Conservation (phyloP, 1,284 basidiomycete genomes). For the Cryptococcus jaspeensis region DNA sequence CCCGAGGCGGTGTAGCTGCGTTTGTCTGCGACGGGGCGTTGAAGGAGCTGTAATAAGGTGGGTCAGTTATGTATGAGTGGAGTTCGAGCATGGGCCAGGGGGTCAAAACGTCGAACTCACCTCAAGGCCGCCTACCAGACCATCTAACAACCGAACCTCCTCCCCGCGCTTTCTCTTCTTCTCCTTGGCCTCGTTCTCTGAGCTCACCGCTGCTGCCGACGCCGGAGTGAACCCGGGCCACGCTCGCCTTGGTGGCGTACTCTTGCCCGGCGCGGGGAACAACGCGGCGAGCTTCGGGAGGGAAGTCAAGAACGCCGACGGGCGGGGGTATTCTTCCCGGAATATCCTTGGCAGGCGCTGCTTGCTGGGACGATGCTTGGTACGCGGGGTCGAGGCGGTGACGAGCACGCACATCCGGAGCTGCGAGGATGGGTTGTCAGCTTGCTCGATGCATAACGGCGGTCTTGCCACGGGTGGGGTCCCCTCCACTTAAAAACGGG, state of each 20-base stretch:
- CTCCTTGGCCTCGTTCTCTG: not conserved
- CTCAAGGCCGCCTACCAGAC: conserved; percentile 16
- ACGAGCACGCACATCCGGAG: conserved; percentile 16
- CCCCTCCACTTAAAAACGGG: too few species aligned
- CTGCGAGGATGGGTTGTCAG: conserved; percentile 8
- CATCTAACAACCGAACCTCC: conserved; percentile 12
- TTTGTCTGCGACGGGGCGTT: not conserved
- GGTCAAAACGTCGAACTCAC: conserved; percentile 8
- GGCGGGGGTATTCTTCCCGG: conserved; percentile 27
- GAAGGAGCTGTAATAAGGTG: conserved; percentile 2
- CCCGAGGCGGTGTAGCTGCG: too few species aligned
- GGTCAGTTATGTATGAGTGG: not conserved
- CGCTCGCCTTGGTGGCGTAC: not conserved
- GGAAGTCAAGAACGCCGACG: conserved; percentile 36
- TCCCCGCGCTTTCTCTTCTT: conserved; percentile 1
- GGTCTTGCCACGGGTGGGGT: not conserved
- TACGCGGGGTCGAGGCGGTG: conserved; percentile 7
- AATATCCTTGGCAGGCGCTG: not conserved
- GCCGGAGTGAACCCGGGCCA: conserved; percentile 21
- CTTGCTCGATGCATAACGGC: not conserved
- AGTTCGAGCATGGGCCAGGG: not conserved
- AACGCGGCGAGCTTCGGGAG: conserved; percentile 25
- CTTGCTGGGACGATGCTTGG: not conserved
- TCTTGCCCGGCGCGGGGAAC: conserved; percentile 13
- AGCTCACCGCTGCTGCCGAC: not conserved